Conservation (phyloP, 2,329 filamentous ascomycete genomes). For the Phaeoacremonium minimum region DNA sequence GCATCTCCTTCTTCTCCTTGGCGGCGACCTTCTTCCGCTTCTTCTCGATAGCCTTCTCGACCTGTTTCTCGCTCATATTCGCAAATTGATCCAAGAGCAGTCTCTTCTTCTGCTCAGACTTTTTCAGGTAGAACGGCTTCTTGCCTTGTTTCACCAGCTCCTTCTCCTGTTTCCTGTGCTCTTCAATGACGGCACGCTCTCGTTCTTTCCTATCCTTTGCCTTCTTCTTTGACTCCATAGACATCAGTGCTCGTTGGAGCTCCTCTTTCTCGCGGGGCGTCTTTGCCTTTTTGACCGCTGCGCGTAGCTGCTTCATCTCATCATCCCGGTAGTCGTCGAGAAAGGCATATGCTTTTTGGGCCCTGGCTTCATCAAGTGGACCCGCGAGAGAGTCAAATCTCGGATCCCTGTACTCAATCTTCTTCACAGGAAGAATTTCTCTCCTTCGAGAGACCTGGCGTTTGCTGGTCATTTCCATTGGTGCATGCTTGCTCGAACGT, state of each 20-base stretch:
- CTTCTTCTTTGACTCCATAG: slow-evolving; percentile 75
- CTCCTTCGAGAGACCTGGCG: slow-evolving; percentile 77
- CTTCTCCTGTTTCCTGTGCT: slow-evolving; percentile 80
- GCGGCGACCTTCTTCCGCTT: slow-evolving; percentile 83
- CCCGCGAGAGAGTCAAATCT: slow-evolving; percentile 69
- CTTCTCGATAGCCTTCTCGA: slow-evolving; percentile 79
- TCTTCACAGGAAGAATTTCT: slow-evolving; percentile 59
- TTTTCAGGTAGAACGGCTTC: slow-evolving; percentile 90
- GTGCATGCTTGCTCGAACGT: slow-evolving; percentile 78
- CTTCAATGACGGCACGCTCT: slow-evolving; percentile 63
- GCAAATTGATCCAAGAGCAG: slow-evolving; percentile 75
- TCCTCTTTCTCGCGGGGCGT: slow-evolving; percentile 60
- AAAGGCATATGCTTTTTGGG: slow-evolving; percentile 78
- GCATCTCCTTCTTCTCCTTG: slow-evolving; percentile 79
- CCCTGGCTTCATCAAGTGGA: slow-evolving; percentile 50
- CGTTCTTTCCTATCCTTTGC: slow-evolving; percentile 66
- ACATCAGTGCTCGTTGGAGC: slow-evolving; percentile 69
- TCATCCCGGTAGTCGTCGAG: slow-evolving; percentile 77
- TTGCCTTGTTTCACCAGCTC: slow-evolving; percentile 83
- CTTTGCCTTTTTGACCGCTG: slow-evolving; percentile 62
- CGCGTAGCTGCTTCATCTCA: slow-evolving; percentile 75
- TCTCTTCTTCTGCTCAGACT: slow-evolving; percentile 84
- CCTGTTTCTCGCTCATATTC: slow-evolving; percentile 78
- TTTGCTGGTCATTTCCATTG: slow-evolving; percentile 77
- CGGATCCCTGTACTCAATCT: slow-evolving; percentile 68